Evolutionary conservation across 192 early-diverging fungal species (phyloP).

Genomic region (Rhizophagus clarus): DNA sequence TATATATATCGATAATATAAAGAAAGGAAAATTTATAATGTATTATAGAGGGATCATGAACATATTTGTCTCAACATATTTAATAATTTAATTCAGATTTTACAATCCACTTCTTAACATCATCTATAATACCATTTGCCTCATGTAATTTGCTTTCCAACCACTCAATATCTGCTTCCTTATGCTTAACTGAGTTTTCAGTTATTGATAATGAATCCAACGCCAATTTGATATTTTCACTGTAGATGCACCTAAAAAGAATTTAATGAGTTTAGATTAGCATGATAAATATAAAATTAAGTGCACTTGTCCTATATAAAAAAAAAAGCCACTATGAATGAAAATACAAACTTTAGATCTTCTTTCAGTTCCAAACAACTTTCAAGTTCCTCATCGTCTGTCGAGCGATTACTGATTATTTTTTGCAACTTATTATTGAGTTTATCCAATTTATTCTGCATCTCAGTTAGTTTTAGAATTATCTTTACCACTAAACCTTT

Average conservation of each 20-base stretch:
- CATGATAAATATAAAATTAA: not conserved
- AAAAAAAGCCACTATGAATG: no score
- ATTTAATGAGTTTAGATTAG: not conserved
- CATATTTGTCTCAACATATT: no score
- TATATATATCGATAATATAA: no score
- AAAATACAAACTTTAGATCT: slow-evolving; percentile 7
- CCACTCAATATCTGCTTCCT: slow-evolving; percentile 5
- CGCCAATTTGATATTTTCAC: slow-evolving; percentile 4
- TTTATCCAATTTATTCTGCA: not conserved
- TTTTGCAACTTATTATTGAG: slow-evolving; percentile 5
- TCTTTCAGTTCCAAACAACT: not conserved
- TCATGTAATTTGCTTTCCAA: slow-evolving; percentile 5
- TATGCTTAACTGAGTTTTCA: not conserved
- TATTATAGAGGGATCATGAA: no score
- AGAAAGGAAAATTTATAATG: no score
- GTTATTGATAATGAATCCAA: slow-evolving; percentile 10
- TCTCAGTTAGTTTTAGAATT: not conserved
- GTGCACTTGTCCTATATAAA: no score
- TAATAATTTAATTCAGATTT: no score
- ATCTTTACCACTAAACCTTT: slow-evolving; percentile 1
- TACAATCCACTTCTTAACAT: not conserved
- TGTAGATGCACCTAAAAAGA: slow-evolving; percentile 11
- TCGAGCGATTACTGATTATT: not conserved
- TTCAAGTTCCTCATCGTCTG: not conserved
- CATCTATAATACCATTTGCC: not conserved